Evolutionary conservation across 2,329 filamentous ascomycete species (phyloP).

Genomic region (Colletotrichum sp.): DNA sequence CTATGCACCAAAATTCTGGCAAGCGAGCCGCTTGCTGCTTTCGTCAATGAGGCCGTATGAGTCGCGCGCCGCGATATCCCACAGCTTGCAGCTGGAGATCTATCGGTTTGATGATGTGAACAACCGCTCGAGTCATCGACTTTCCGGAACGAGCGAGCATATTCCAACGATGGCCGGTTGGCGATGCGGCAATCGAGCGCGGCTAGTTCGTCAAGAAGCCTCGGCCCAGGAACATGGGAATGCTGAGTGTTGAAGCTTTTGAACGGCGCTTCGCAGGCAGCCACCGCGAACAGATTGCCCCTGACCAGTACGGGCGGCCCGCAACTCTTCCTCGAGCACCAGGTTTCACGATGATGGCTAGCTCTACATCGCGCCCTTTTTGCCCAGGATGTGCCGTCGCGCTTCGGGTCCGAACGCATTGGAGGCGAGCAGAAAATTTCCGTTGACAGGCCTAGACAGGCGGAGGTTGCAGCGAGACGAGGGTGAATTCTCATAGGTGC

Average conservation of each 20-base stretch:
- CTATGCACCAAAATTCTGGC: neutral
- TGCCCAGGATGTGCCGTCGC: neutral
- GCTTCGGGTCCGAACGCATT: neutral
- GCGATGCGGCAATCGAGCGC: neutral
- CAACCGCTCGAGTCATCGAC: neutral
- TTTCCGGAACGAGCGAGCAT: neutral
- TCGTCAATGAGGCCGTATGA: neutral
- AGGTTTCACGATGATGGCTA: neutral
- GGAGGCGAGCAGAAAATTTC: neutral
- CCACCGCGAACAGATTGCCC: neutral
- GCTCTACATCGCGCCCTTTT: neutral
- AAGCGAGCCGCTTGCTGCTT: neutral
- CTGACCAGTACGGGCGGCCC: neutral
- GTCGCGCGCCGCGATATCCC: neutral
- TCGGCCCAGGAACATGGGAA: neutral
- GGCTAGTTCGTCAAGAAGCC: neutral
- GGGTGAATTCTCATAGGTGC: neutral
- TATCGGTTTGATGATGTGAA: neutral
- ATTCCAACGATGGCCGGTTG: neutral
- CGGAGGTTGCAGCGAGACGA: neutral
- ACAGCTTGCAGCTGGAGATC: neutral
- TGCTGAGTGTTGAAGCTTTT: neutral
- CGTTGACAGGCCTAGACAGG: neutral
- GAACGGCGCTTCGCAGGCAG: neutral
- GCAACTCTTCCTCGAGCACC: neutral